Base-by-base conservation (phyloP, 164 flowering plant species). In the Vitis vinifera region DNA sequence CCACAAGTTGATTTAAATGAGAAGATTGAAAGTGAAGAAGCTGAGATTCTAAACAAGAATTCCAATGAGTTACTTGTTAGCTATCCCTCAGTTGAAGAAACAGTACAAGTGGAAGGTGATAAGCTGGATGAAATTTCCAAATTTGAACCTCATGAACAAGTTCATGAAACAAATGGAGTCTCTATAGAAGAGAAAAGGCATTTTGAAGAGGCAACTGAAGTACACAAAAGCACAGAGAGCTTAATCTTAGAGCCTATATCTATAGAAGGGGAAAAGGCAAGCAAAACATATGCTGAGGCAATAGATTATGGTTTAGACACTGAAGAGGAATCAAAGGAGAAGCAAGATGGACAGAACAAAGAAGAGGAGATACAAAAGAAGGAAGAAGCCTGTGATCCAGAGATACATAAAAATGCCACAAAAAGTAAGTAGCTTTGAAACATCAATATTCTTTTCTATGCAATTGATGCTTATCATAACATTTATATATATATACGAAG, bases 111-210 rank as follows among this genome's bases (percentile, higher is more conserved):
- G 53, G 55, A 55, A n/a, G 51, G 57, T 12, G 71, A 16, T 55
- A 37, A 75, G 10, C 30, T 10, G 37, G 62, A 71, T 27, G 68
- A 67, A 59, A 55, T 57, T 16, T 37, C 71, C 48, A 48, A 44
- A 27, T 19, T 56, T 66, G 62, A 55, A 68, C 67, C 69, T 61
- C 62, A 52, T 64, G 68, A 68, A 63, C 55, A 71, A n/a, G 13
- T 58, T 50, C 51, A 47, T 16, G 64, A 72, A 68, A 66, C 48
- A 73, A 52, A 61, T 64, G 49, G 29, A 74, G 53, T 11, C 13
- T 37, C 51, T 13, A 64, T 23, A 63, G 71, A 58, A 56, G 62
- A 66, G 55, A 68, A 55, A 71, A 55, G 68, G 50, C 62, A 67
- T 5, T 37, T 11, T 63, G 63, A 50, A 69, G 15, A 49, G 17